Base-by-base conservation (phyloP, 2,329 filamentous ascomycete genomes). In the Colletotrichum liaoningense region DNA sequence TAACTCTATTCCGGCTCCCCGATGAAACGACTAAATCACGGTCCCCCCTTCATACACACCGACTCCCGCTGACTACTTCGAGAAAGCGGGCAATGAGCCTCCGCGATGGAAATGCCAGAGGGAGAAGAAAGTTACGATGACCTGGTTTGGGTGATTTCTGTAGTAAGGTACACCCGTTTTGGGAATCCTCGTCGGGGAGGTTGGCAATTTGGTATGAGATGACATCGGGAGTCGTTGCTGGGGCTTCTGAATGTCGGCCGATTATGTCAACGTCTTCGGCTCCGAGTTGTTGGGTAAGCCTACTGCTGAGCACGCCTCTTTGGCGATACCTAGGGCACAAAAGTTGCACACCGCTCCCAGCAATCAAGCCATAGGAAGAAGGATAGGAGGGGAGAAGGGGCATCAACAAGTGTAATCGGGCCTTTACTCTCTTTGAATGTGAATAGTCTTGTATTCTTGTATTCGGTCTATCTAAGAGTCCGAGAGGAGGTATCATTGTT, bases 401-500 rank as follows among this genome's bases (percentile, higher is more conserved):
- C 35, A 14, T 3, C 6, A 16, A 42, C 14, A 1, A 42, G 6
- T 14, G 6, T 5, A 42, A 42, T 7, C 33, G 4, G 38, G 42
- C 4, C 7, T 49, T 22, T 22, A 3, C 42, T 22, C 4, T 22
- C 42, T 49, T n/a, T n/a, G 4, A 1, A 22, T n/a, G 19, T 68
- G 42, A 54, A 49, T 35, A 68, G 71, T 57, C 35, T 63, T 71
- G 49, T 73, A 72, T 64, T 55, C 52, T 55, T 38, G 33, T 52
- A 28, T 38, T 42, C 42, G 49, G 64, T 69, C 49, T 59, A 54
- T 69, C 30, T 46, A 69, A 49, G 60, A 70, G 42, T 63, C 54
- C 58, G 67, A 75, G 38, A 72, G 60, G 35, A 76, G 69, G 69
- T 76, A 74, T 75, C 73, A 75, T 73, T 75, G 73, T 76, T 75